A percentile compares a stretch with the other conserved stretches of the same genome.
These are phyloP conservation scores for Karstenula rhodostoma DNA, from an alignment of 2,329 filamentous ascomycete genomes.

Conservation along the genomic window DNA sequence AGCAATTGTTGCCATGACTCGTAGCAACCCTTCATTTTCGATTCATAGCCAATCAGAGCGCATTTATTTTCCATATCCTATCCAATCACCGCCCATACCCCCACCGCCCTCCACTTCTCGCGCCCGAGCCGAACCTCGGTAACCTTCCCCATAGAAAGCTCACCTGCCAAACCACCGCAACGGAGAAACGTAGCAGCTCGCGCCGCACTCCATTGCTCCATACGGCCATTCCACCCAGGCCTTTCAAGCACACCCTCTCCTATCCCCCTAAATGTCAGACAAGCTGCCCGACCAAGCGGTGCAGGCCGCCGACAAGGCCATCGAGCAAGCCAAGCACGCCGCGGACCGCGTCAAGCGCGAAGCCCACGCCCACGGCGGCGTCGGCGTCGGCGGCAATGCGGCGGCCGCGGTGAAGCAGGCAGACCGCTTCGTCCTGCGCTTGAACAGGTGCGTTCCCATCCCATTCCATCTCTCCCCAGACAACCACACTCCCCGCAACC, in stretches of 20 bases:
- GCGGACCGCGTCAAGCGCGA: slow-evolving; percentile 4
- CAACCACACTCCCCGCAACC: neutral
- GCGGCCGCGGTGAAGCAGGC: slow-evolving; percentile 43
- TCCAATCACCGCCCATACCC: slow-evolving; percentile 10
- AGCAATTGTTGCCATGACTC: neutral
- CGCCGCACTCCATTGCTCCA: slow-evolving; percentile 8
- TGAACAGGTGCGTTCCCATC: slow-evolving; percentile 52
- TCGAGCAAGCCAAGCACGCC: slow-evolving; percentile 21
- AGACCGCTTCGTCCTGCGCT: slow-evolving; percentile 51
- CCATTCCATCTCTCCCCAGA: slow-evolving; percentile 2
- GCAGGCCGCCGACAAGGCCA: slow-evolving; percentile 33
- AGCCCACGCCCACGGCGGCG: neutral
- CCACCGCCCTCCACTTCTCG: slow-evolving; percentile 17
- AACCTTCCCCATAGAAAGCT: slow-evolving; percentile 3
- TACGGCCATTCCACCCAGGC: neutral
- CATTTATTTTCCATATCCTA: slow-evolving; percentile 6
- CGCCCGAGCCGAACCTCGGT: slow-evolving; percentile 17
- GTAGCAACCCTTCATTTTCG: no score
- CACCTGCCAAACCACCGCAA: slow-evolving; percentile 1
- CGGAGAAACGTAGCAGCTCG: slow-evolving; percentile 11
- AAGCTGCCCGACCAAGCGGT: slow-evolving; percentile 41
- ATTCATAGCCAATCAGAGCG: neutral
- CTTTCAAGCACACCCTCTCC: neutral
- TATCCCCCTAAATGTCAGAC: slow-evolving; percentile 39
- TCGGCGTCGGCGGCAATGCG: slow-evolving; percentile 24